These are phyloP conservation scores for Blastobotrys serpentis DNA, from an alignment of 1,139 yeast species.

Conservation along the genomic window DNA sequence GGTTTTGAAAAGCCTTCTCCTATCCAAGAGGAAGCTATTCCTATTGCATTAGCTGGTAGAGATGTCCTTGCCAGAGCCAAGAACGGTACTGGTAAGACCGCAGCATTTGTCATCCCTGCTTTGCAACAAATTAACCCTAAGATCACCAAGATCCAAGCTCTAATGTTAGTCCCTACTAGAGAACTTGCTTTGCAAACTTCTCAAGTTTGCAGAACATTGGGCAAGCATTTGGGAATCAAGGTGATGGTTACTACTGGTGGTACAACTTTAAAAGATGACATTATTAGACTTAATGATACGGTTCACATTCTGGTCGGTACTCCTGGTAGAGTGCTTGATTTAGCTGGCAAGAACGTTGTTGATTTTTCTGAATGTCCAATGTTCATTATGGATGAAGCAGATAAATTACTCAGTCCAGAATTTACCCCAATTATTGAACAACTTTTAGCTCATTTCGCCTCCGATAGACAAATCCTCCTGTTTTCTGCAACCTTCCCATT, in stretches of 20 bases:
- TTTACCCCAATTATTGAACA: constrained; percentile 87
- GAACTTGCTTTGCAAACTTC: constrained; percentile 96
- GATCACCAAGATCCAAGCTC: constrained; percentile 78
- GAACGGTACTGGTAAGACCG: constrained; percentile 98
- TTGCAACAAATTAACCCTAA: constrained; percentile 84
- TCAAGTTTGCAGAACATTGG: constrained; percentile 95
- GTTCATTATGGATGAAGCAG: constrained; percentile 99
- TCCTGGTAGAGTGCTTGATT: constrained; percentile 94
- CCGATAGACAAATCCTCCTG: constrained; percentile 76
- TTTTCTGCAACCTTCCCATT: constrained; percentile 96
- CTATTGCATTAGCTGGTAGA: constrained; percentile 92
- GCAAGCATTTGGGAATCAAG: constrained; percentile 87
- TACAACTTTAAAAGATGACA: constrained; percentile 90
- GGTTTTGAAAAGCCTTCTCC: constrained; percentile 99
- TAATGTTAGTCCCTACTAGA: constrained; percentile 89
- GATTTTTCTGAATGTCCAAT: constrained; percentile 84
- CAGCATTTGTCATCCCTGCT: constrained; percentile 89
- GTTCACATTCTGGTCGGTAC: constrained; percentile 92
- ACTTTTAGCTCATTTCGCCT: constrained; percentile 78
- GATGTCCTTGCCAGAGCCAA: constrained; percentile 97
- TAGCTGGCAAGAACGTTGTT: constrained; percentile 84
- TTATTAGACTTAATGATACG: constrained; percentile 85
- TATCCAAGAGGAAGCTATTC: constrained; percentile 95
- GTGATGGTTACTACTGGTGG: constrained; percentile 99
- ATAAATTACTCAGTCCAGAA: constrained; percentile 90